Evolutionary conservation across 495 filamentous ascomycete species (phyloP).

Genomic region (Chaetomium fimeti): DNA sequence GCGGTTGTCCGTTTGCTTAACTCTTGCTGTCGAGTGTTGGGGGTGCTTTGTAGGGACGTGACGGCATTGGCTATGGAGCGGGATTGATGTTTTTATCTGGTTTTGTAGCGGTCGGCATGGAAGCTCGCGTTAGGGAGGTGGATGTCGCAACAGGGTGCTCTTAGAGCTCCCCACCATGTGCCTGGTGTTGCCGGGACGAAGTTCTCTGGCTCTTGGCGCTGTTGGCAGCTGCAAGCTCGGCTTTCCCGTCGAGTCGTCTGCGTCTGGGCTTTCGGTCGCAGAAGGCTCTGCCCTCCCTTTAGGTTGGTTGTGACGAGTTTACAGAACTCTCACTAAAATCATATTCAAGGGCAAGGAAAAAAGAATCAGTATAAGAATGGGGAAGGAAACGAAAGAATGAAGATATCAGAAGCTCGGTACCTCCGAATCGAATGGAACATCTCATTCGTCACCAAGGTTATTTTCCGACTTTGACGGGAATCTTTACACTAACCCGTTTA

Average conservation of each 20-base stretch:
- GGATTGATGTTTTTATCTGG: background rate
- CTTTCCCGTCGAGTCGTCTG: too few relatives aligned
- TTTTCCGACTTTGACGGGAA: too few relatives aligned
- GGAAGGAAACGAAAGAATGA: too few relatives aligned
- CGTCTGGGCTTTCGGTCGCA: background rate
- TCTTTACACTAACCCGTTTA: background rate
- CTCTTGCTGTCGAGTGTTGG: background rate
- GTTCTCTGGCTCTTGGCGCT: conserved; percentile 13
- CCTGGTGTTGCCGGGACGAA: background rate
- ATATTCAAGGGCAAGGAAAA: too few relatives aligned
- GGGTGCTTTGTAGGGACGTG: background rate
- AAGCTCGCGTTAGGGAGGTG: background rate
- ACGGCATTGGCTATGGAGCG: background rate
- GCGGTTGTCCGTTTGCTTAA: background rate
- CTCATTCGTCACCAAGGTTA: too few relatives aligned
- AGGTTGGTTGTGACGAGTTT: too few relatives aligned
- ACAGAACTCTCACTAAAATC: too few relatives aligned
- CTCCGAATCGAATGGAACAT: too few relatives aligned
- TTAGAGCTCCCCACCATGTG: background rate
- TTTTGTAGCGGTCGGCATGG: background rate
- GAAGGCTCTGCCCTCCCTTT: background rate
- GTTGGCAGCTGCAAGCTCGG: background rate
- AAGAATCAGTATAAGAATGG: too few relatives aligned
- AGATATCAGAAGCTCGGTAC: too few relatives aligned
- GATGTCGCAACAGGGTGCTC: background rate